A percentile compares a stretch with the other conserved stretches of the same genome.
phyloP scores from a whole-genome alignment of 352 stramenopile genomes.

The Pythium apleroticum region DNA sequence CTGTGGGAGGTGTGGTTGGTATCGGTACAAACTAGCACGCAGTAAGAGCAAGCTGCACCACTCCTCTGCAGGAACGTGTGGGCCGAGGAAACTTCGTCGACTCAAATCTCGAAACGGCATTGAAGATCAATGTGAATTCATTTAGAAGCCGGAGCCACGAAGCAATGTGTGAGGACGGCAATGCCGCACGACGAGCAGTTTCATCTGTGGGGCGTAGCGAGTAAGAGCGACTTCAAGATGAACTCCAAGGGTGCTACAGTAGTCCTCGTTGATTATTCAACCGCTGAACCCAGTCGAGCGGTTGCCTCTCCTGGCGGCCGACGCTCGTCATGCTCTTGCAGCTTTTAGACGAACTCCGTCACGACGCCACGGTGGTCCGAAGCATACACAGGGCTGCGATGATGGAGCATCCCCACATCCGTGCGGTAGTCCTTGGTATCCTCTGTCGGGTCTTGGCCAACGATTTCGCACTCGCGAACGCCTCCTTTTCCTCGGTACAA shows the following conservation, averaged over 20 bases:
- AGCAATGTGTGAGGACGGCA: too few relatives aligned
- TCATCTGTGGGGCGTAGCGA: too few relatives aligned
- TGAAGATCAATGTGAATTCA: too few relatives aligned
- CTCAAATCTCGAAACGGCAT: conserved; percentile 9
- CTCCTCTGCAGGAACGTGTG: background rate
- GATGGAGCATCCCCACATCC: conserved; percentile 78
- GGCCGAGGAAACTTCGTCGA: background rate
- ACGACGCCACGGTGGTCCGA: conserved; percentile 87
- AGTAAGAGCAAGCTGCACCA: background rate
- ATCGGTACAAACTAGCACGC: background rate
- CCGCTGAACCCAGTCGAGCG: too few relatives aligned
- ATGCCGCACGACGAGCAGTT: too few relatives aligned
- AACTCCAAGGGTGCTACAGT: too few relatives aligned
- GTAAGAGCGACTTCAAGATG: too few relatives aligned
- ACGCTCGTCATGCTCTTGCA: too few relatives aligned
- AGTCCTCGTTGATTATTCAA: too few relatives aligned
- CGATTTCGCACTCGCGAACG: conserved; percentile 68
- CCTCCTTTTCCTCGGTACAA: conserved; percentile 64
- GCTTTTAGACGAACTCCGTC: conserved; percentile 43
- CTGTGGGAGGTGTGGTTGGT: background rate
- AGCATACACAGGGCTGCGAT: conserved; percentile 75
- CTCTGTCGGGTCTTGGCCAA: conserved; percentile 69
- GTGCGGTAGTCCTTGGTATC: conserved; percentile 57
- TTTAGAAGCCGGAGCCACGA: too few relatives aligned
- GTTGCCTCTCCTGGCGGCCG: too few relatives aligned